Conservation (phyloP, 805 yeast species). For the Hanseniaspora vineae region DNA sequence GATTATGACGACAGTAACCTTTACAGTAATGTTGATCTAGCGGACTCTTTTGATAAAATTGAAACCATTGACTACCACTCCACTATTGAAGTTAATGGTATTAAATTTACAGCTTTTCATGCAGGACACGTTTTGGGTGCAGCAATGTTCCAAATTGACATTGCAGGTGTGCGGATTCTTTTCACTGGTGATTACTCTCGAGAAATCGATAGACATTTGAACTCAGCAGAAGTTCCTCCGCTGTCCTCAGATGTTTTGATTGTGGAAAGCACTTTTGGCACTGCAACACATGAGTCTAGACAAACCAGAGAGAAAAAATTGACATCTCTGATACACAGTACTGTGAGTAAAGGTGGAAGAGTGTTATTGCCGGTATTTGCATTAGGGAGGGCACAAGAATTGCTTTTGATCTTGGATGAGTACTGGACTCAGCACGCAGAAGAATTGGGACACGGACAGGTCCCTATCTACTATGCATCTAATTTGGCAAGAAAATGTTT, state of each 20-base stretch:
- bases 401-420: slow-evolving; percentile 80
- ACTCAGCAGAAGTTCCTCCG: slow-evolving; percentile 90
- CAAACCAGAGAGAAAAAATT: slow-evolving; percentile 71
- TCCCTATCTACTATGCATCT: slow-evolving; percentile 84
- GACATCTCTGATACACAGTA: slow-evolving; percentile 71
- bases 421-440: slow-evolving; percentile 85
- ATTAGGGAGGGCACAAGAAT: slow-evolving; percentile 91
- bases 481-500: slow-evolving; percentile 89
- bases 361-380: slow-evolving; percentile 92
- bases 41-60: slow-evolving; percentile 74
- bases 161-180: slow-evolving; percentile 77
- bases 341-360: slow-evolving; percentile 79
- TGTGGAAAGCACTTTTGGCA: slow-evolving; percentile 94
- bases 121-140: slow-evolving; percentile 99
- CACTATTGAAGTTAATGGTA: slow-evolving; percentile 87
- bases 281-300: slow-evolving; percentile 92
- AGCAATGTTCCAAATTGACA: slow-evolving; percentile 92
- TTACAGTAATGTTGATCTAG: slow-evolving; percentile 83
- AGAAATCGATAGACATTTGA: slow-evolving; percentile 89
- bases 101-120: slow-evolving; percentile 92
- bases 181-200: slow-evolving; percentile 97
- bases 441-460: slow-evolving; percentile 43
- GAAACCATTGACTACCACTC: slow-evolving; percentile 95
- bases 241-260: slow-evolving; percentile 76
- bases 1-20: slow-evolving; percentile 35